Percentiles rank a stretch among this genome's conserved stretches.
Conservation (phyloP, 495 filamentous ascomycete species). For the Penicillium diatomitis region DNA sequence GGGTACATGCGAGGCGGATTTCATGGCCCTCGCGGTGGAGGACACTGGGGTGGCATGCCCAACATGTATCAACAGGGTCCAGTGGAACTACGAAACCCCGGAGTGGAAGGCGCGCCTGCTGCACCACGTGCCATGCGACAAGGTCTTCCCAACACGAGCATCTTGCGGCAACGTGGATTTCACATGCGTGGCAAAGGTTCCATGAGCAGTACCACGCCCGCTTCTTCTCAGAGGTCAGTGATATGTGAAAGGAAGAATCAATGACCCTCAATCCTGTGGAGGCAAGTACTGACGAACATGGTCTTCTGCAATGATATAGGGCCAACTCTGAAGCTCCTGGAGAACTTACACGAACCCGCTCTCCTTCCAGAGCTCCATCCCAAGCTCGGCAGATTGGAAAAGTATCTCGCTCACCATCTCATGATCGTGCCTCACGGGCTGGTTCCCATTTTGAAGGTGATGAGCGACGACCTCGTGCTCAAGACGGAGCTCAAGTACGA, state of each 20-base stretch:
- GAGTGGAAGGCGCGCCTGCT: constrained; percentile 75
- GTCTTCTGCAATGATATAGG: constrained; percentile 1
- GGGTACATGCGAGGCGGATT: constrained; percentile 24
- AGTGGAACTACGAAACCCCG: constrained; percentile 40
- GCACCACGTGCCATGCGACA: constrained; percentile 91
- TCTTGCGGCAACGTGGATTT: constrained; percentile 35
- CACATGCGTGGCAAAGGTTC: constrained; percentile 22
- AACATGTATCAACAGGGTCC: constrained; percentile 14
- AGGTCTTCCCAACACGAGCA: constrained; percentile 69
- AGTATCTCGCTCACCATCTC: constrained; percentile 40
- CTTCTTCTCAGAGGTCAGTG: constrained; percentile 25
- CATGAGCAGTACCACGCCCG: constrained; percentile 16
- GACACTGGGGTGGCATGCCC: constrained; percentile 17
- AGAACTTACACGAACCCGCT: constrained; percentile 18
- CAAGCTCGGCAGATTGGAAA: constrained; percentile 21
- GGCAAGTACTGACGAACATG: neutral
- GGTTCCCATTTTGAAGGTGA: constrained; percentile 46
- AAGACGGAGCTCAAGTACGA: constrained; percentile 29
- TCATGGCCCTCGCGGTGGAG: constrained; percentile 13
- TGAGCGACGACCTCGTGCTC: constrained; percentile 24
- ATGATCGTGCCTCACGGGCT: constrained; percentile 46
- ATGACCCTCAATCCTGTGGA: no score
- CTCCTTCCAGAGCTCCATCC: constrained; percentile 27
- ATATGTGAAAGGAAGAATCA: neutral
- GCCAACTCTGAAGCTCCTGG: constrained; percentile 14